Evolutionary conservation across 208 protist genomes (phyloP), one percentile per base, ranked within the genome.

Genomic region (Jaenimonas drosophilae): DNA sequence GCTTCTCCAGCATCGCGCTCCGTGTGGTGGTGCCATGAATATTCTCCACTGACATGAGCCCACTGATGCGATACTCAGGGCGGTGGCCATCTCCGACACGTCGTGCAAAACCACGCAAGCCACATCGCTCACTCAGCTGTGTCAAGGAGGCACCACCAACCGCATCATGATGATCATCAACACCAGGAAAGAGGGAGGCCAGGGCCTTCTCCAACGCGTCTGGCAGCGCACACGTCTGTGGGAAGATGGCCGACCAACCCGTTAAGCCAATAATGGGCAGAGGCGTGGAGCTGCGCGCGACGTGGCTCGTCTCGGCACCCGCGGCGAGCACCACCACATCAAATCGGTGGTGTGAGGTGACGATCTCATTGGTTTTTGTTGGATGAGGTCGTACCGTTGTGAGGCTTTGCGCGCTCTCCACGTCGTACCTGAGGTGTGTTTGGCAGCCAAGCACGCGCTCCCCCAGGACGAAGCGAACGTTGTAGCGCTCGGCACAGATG

Each of bases 321-420:
- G 78, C 64, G 4, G 84, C 67, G 27, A 89, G 64, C 40, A 92
- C 79, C 25, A 92, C 79, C 21, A 92, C 56, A 30, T 92, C 84
- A 49, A 84, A 92, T 3, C 11, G 21, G 3, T 41, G 28, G 16
- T 75, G n/a, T n/a, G n/a, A n/a, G n/a, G n/a, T n/a, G n/a, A n/a
- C n/a, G n/a, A n/a, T n/a, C n/a, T n/a, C n/a, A n/a, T n/a, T n/a
- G n/a, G 12, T 42, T n/a, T 14, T 7, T n/a, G 0, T 41, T 49
- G 37, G 34, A 52, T 20, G 49, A 43, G 32, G 3, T 40, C 4
- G 32, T 20, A 23, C 48, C 48, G 37, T 62, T 20, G 49, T 59
- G n/a, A 91, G 51, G 32, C 66, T 76, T n/a, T 56, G 72, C 9
- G 69, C 59, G 29, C 67, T 58, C 41, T 86, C 78, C 14, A 69